Base-by-base conservation (phyloP, 768 basidiomycete species). In the Lactarius hatsudake region DNA sequence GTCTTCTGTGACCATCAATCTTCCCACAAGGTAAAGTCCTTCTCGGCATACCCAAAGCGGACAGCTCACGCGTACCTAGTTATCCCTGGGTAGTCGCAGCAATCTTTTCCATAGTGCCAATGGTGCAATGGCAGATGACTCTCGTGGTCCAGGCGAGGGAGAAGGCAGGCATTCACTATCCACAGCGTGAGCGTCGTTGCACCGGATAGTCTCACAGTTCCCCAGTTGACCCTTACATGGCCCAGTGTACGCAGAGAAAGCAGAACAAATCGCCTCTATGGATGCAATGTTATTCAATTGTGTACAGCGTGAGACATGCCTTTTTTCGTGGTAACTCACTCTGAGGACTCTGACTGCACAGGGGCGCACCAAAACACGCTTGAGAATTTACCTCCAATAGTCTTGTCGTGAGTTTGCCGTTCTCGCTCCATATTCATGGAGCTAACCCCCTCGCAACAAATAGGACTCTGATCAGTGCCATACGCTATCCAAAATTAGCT, bases 161-260 rank as follows among this genome's bases (percentile, higher is more conserved):
- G 61, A 78, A 71, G 12, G 82, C 90, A 34, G 79, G 81, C 7
- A 82, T 93, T 63, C 72, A 77, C 15, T 93, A 91, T 72, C 91
- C 91, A 36, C 89, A 87, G 72, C 56, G 90, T 88, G 71, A 68
- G 83, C 76, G 8, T 7, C 30, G 9, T 2, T 34, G 38, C 34
- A 10, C 15, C 17, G 1, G 26, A 17, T 32, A 5, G 15, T 32
- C 23, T 43, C 51, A 53, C n/a, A 30, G 3, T 17, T 23, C 30
- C 64, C 0, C 1, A 15, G 61, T 15, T 42, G n/a, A 56, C 42
- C 26, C 17, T 34, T 57, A 10, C 60, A 12, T 6, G 53, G 23
- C 62, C 28, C 4, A 91, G 87, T 84, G 57, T 92, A 92, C 68
- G 91, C 90, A 5, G 88, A 90, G 43, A 84, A 86, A 73, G 80